These are phyloP conservation scores for Thyridium curvatum DNA, from an alignment of 2,329 filamentous ascomycete species.

Conservation along the genomic window DNA sequence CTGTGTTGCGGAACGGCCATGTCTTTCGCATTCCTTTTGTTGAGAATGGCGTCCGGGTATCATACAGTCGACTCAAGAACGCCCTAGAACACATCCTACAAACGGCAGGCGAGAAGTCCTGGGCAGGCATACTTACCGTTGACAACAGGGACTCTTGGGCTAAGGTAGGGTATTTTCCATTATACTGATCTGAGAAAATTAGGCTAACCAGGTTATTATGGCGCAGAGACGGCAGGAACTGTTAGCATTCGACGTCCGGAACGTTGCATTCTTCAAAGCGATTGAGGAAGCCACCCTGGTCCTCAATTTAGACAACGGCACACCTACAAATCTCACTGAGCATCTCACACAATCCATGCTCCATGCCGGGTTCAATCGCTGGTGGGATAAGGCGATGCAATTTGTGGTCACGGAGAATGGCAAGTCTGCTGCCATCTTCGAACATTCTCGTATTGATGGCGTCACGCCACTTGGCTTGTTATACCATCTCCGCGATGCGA, in stretches of 20 bases:
- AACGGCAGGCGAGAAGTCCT: constrained; percentile 14
- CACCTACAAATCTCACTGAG: constrained; percentile 7
- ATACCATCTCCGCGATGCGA: constrained; percentile 1
- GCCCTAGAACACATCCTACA: constrained; percentile 19
- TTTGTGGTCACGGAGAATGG: constrained; percentile 15
- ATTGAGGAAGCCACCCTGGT: constrained; percentile 15
- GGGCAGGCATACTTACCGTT: constrained; percentile 14
- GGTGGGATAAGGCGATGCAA: constrained; percentile 16
- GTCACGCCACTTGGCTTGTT: constrained; percentile 5
- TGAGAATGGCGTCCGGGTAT: too few relatives aligned
- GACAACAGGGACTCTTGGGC: constrained; percentile 17
- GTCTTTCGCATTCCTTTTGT: too few relatives aligned
- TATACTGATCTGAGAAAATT: too few relatives aligned
- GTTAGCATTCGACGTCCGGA: constrained; percentile 2
- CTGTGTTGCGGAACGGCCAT: too few relatives aligned
- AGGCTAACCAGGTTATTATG: too few relatives aligned
- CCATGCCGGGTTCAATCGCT: constrained; percentile 16
- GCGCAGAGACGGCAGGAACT: too few relatives aligned
- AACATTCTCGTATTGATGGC: constrained; percentile 15
- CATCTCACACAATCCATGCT: constrained; percentile 9
- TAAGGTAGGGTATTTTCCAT: constrained; percentile 3
- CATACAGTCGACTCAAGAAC: constrained; percentile 4
- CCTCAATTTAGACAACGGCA: constrained; percentile 13
- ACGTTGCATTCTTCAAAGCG: constrained; percentile 10
- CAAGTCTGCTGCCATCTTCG: constrained; percentile 10